These are phyloP conservation scores for Diplosphaera chodatii DNA, from an alignment of 139 green algal genomes.

Conservation along the genomic window DNA sequence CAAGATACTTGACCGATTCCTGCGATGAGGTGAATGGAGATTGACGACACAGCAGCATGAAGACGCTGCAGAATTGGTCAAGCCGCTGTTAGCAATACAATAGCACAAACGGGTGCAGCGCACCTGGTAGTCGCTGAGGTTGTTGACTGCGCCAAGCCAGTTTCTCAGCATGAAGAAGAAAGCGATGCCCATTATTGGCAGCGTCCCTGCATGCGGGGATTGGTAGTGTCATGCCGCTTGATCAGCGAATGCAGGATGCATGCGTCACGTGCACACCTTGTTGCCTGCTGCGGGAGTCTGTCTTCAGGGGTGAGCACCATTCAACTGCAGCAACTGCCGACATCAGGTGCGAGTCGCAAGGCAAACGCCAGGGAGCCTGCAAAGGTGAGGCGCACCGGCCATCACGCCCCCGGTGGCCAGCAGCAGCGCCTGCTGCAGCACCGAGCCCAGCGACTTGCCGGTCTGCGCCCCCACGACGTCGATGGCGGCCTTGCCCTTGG, in stretches of 20 bases:
- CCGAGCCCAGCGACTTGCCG: constrained; percentile 54
- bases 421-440: constrained; percentile 66
- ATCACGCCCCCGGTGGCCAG: constrained; percentile 3
- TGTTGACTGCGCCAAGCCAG: constrained; percentile 42
- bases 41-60: too few relatives aligned
- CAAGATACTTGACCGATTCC: not conserved
- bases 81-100: too few relatives aligned
- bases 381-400: not conserved
- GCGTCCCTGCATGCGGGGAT: constrained; percentile 25
- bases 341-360: too few relatives aligned
- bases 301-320: too few relatives aligned
- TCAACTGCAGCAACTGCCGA: too few relatives aligned
- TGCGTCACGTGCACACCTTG: too few relatives aligned
- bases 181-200: constrained; percentile 64
- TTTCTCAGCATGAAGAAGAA: constrained; percentile 62
- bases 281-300: too few relatives aligned
- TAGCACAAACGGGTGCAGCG: not conserved
- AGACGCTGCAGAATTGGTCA: too few relatives aligned
- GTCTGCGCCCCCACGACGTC: constrained; percentile 82
- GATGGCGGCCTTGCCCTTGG: constrained; percentile 91
- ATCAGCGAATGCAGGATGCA: too few relatives aligned
- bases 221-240: too few relatives aligned
- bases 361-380: too few relatives aligned
- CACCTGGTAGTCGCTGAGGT: constrained; percentile 25
- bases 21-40: too few relatives aligned